Evolutionary conservation across 2,329 filamentous ascomycete species (phyloP).

Genomic region (Dichotomopilus funicola): DNA sequence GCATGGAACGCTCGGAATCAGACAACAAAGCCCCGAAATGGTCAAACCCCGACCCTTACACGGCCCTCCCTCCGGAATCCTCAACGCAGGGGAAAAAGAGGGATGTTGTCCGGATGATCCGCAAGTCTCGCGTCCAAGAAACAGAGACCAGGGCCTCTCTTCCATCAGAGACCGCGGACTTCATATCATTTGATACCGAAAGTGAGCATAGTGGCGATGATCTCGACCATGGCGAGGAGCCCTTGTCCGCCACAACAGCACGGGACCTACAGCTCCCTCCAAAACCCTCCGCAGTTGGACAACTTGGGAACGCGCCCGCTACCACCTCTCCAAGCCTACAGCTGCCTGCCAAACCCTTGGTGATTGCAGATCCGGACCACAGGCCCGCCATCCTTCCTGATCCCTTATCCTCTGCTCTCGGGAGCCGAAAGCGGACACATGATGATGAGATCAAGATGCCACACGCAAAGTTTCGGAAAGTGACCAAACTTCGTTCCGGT

Average conservation of each 20-base stretch:
- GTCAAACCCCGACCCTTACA: slow-evolving; percentile 96
- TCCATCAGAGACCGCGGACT: slow-evolving; percentile 64
- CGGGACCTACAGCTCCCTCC: background rate
- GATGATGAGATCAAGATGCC: slow-evolving; percentile 60
- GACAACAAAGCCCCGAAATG: slow-evolving; percentile 61
- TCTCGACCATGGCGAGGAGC: slow-evolving; percentile 16
- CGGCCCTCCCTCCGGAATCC: slow-evolving; percentile 75
- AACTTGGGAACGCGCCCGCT: slow-evolving; percentile 18
- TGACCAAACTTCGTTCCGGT: slow-evolving; percentile 41
- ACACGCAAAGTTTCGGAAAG: slow-evolving; percentile 47
- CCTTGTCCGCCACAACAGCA: background rate
- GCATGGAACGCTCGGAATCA: slow-evolving; percentile 29
- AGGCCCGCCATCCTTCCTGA: slow-evolving; percentile 24
- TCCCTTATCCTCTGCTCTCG: slow-evolving; percentile 42
- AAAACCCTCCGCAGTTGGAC: slow-evolving; percentile 1
- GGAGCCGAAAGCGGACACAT: slow-evolving; percentile 67
- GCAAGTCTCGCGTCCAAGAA: slow-evolving; percentile 70
- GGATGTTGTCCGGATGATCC: slow-evolving; percentile 85
- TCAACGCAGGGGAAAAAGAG: slow-evolving; percentile 61
- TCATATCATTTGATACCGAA: slow-evolving; percentile 77
- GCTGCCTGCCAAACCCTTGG: background rate
- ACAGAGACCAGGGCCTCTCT: slow-evolving; percentile 40
- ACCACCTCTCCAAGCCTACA: slow-evolving; percentile 13
- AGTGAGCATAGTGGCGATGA: slow-evolving; percentile 39
- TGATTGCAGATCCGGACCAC: slow-evolving; percentile 15